Evolutionary conservation across 257 asterid genomes (phyloP).

Genomic region (Leonotis leonurus): DNA sequence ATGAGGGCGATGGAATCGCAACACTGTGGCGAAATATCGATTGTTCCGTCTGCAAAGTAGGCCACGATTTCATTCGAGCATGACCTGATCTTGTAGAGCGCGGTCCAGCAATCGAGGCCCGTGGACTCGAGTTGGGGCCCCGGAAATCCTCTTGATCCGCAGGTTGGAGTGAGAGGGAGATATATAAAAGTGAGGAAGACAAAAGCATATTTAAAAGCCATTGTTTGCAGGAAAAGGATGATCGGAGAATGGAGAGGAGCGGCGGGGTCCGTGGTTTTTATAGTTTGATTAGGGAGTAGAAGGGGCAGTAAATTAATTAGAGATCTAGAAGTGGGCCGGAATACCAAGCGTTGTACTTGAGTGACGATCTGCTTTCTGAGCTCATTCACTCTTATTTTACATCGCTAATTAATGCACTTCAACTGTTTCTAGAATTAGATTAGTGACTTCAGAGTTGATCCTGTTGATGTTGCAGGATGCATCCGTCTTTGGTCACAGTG

Average conservation of each 20-base stretch:
- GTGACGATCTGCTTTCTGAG: too few relatives aligned
- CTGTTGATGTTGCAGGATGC: too few relatives aligned
- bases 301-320: too few relatives aligned
- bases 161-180: background rate
- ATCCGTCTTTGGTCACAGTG: too few relatives aligned
- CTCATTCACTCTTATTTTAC: too few relatives aligned
- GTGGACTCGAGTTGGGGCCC: background rate
- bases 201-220: background rate
- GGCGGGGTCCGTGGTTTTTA: background rate
- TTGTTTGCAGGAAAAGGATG: background rate
- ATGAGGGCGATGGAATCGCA: constrained; percentile 35
- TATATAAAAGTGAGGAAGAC: background rate
- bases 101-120: constrained; percentile 30
- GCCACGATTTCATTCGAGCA: constrained; percentile 35
- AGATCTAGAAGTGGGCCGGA: too few relatives aligned
- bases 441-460: too few relatives aligned
- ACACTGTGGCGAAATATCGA: constrained; percentile 24
- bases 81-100: constrained; percentile 34
- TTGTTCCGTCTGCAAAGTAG: constrained; percentile 24
- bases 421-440: too few relatives aligned
- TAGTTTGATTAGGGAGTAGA: background rate
- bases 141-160: background rate
- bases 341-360: too few relatives aligned
- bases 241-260: background rate
- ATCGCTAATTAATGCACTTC: too few relatives aligned